phyloP scores from a whole-genome alignment of 352 stramenopile genomes.

The Globisporangium emineosum region DNA sequence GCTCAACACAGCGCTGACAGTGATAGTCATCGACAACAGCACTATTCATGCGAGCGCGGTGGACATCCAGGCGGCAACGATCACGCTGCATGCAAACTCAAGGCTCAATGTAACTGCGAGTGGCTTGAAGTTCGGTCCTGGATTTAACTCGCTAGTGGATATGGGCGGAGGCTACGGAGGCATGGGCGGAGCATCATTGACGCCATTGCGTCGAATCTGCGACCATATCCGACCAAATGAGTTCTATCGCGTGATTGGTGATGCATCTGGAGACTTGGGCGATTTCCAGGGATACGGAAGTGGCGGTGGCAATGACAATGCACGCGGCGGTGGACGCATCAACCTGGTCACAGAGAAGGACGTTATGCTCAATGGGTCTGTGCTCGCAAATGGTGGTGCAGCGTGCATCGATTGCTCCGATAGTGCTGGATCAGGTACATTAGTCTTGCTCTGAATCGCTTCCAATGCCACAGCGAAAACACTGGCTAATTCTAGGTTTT shows the following conservation, averaged over 20 bases:
- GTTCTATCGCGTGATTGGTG: slow-evolving; percentile 66
- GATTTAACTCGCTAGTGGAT: slow-evolving; percentile 69
- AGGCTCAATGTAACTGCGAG: slow-evolving; percentile 51
- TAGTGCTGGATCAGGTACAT: slow-evolving; percentile 52
- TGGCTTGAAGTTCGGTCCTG: slow-evolving; percentile 78
- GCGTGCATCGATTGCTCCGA: slow-evolving; percentile 50
- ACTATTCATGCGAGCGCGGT: slow-evolving; percentile 56
- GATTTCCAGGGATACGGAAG: slow-evolving; percentile 85
- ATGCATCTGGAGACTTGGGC: slow-evolving; percentile 39
- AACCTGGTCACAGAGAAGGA: slow-evolving; percentile 31
- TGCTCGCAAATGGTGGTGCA: slow-evolving; percentile 64
- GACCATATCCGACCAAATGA: slow-evolving; percentile 50
- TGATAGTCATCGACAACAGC: slow-evolving; percentile 45
- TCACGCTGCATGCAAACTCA: slow-evolving; percentile 44
- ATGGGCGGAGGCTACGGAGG: slow-evolving; percentile 74
- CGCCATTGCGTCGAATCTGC: slow-evolving; percentile 31
- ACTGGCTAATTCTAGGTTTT: not conserved
- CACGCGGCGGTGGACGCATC: slow-evolving; percentile 65
- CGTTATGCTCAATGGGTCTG: slow-evolving; percentile 57
- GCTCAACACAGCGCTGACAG: slow-evolving; percentile 31
- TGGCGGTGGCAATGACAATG: slow-evolving; percentile 57
- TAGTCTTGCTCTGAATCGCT: not conserved
- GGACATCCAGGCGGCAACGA: slow-evolving; percentile 39
- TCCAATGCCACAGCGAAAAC: not conserved
- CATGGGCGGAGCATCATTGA: slow-evolving; percentile 68